These are phyloP conservation scores for Acorus calamus DNA, from an alignment of 106 monocot species.

Conservation along the genomic window DNA sequence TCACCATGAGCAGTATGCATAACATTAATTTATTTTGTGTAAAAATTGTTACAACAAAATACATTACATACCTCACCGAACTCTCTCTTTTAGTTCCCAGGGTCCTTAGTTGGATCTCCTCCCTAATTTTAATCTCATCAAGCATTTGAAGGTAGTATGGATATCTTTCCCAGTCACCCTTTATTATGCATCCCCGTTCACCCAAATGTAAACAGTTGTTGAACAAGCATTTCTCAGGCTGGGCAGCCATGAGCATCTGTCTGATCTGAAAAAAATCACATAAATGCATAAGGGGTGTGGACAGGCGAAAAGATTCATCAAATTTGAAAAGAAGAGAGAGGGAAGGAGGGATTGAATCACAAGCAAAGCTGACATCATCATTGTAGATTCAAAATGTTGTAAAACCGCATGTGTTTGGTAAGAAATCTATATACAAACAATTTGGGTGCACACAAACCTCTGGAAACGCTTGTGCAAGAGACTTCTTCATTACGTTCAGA, in stretches of 20 bases:
- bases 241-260: conserved; percentile 35
- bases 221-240: conserved; percentile 56
- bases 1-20: no score
- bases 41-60: neutral
- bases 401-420: no score
- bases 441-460: conserved; percentile 35
- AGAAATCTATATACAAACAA: neutral
- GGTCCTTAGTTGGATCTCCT: conserved; percentile 74
- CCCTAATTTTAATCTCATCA: conserved; percentile 90
- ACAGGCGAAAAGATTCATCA: neutral
- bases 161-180: conserved; percentile 91
- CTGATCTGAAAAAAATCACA: conserved; percentile 43
- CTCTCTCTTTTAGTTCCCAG: conserved; percentile 87
- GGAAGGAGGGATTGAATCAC: neutral
- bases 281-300: neutral
- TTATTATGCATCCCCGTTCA: conserved; percentile 81
- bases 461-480: conserved; percentile 73
- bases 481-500: conserved; percentile 71
- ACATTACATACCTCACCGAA: conserved; percentile 57
- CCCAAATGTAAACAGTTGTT: conserved; percentile 83
- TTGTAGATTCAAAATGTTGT: neutral
- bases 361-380: no score
- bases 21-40: no score
- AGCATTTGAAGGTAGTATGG: conserved; percentile 86
- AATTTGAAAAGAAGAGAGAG: neutral